phyloP scores from a whole-genome alignment of 257 asterid genomes.

The Jacaranda copaia region DNA sequence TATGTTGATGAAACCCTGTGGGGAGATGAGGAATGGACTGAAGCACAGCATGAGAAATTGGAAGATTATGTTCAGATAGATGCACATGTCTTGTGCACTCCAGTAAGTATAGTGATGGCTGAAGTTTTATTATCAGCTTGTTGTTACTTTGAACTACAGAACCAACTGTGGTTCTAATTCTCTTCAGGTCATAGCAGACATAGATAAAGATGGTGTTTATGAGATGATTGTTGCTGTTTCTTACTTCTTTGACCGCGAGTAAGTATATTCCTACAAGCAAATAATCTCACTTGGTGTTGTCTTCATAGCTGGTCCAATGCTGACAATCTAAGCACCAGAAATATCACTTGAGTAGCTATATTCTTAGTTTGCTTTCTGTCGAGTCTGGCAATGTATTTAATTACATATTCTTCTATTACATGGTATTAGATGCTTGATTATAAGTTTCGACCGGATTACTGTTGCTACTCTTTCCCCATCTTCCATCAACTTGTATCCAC shows the following conservation, averaged over 20 bases:
- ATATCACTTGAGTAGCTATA: not conserved
- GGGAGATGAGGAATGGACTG: constrained; percentile 94
- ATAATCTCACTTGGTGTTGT: constrained; percentile 22
- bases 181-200: constrained; percentile 93
- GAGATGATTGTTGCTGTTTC: constrained; percentile 99
- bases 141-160: constrained; percentile 24
- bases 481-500: not conserved
- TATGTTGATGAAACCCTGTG: constrained; percentile 86
- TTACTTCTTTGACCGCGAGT: constrained; percentile 98
- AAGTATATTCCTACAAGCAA: constrained; percentile 45
- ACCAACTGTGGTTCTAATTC: constrained; percentile 32
- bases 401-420: not conserved
- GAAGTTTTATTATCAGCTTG: constrained; percentile 29
- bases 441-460: too few species aligned
- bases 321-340: constrained; percentile 8
- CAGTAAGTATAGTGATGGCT: constrained; percentile 63
- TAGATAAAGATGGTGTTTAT: constrained; percentile 88
- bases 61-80: constrained; percentile 90
- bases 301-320: constrained; percentile 15
- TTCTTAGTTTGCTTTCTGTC: not conserved
- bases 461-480: constrained; percentile 3
- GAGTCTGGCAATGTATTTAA: not conserved
- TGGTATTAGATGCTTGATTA: constrained; percentile 1
- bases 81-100: constrained; percentile 93
- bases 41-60: constrained; percentile 79